Evolutionary conservation across 208 protist species (phyloP).

Genomic region (Leishmania tarentolae): DNA sequence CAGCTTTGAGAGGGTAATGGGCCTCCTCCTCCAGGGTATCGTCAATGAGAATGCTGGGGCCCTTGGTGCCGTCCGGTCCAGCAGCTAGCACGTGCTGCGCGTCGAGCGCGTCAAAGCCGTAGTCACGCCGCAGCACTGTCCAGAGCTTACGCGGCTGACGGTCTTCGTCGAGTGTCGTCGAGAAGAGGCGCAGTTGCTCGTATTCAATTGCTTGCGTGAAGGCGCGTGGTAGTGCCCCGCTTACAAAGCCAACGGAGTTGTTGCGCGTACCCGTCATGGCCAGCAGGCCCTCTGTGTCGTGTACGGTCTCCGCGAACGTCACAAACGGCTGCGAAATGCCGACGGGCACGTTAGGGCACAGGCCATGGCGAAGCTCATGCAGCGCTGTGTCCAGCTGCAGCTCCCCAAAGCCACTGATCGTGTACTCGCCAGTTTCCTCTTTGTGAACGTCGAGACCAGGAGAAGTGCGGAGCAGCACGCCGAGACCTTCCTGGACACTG

Average conservation of each 20-base stretch:
- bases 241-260: constrained; percentile 50
- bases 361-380: constrained; percentile 94
- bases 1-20: constrained; percentile 54
- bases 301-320: constrained; percentile 97
- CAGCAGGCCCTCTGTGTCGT: constrained; percentile 84
- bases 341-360: constrained; percentile 62
- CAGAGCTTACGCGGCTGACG: constrained; percentile 35
- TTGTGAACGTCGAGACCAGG: constrained; percentile 90
- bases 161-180: constrained; percentile 5
- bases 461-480: constrained; percentile 92
- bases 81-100: constrained; percentile 95
- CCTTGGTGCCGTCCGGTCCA: constrained; percentile 79
- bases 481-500: constrained; percentile 94
- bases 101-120: constrained; percentile 97
- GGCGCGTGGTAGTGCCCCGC: constrained; percentile 39
- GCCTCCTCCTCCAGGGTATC: constrained; percentile 93
- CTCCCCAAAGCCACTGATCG: constrained; percentile 98
- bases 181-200: constrained; percentile 54
- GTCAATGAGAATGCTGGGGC: constrained; percentile 97
- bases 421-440: constrained; percentile 98
- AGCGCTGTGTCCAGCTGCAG: constrained; percentile 99
- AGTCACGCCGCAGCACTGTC: constrained; percentile 64
- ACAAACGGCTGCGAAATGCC: constrained; percentile 96
- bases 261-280: constrained; percentile 59
- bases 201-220: constrained; percentile 59